phyloP scores from a whole-genome alignment of 2,329 filamentous ascomycete species.

The Xenoacremonium recifei region DNA sequence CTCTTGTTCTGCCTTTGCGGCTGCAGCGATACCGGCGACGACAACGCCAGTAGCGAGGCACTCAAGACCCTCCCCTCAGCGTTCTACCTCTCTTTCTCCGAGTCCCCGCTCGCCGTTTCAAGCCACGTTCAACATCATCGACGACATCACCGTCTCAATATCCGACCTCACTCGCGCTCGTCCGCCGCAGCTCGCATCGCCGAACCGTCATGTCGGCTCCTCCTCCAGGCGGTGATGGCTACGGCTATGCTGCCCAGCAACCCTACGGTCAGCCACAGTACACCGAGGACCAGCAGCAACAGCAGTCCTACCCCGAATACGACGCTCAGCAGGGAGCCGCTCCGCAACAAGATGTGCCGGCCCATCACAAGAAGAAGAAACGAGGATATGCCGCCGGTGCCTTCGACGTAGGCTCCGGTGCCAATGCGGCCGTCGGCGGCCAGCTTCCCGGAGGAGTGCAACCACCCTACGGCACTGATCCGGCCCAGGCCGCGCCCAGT shows the following conservation, averaged over 20 bases:
- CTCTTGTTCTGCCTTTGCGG: no score
- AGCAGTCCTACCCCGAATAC: constrained; percentile 37
- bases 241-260: constrained; percentile 28
- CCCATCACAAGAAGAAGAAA: constrained; percentile 78
- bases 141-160: neutral
- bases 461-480: constrained; percentile 47
- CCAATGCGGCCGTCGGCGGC: constrained; percentile 66
- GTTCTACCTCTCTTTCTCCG: constrained; percentile 1
- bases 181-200: constrained; percentile 24
- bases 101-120: constrained; percentile 11
- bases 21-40: no score
- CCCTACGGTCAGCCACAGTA: constrained; percentile 50
- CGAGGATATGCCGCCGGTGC: constrained; percentile 91
- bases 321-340: constrained; percentile 23
- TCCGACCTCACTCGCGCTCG: constrained; percentile 1
- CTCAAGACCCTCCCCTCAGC: constrained; percentile 3
- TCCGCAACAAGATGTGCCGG: constrained; percentile 30
- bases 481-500: constrained; percentile 41
- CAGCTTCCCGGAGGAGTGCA: constrained; percentile 35
- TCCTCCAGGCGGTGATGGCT: constrained; percentile 47
- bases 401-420: constrained; percentile 87
- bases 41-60: constrained; percentile 8
- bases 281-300: constrained; percentile 38
- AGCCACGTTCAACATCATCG: neutral
- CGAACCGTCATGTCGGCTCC: constrained; percentile 54